Base-by-base conservation (phyloP, 2,329 filamentous ascomycete genomes). In the Sclerotinia spermophila region DNA sequence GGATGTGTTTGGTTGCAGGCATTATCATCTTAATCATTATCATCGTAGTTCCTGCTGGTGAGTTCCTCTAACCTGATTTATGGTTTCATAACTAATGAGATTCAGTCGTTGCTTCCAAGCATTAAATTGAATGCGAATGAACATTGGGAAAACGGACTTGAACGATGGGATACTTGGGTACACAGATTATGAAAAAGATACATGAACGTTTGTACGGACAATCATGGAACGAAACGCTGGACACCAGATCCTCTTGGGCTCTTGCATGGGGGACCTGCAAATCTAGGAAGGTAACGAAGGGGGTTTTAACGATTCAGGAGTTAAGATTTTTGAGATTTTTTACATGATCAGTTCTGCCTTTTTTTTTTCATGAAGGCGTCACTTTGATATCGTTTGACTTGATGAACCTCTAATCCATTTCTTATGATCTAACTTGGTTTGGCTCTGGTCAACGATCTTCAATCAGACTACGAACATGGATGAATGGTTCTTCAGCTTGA, bases 21-120 rank as follows among this genome's bases (percentile, higher is more conserved):
- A 92, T 99, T 82, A 91, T 98, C 81, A 87, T 98, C 77, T 86
- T 99, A 77, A 87, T 99, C 76, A 84, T 97, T 77, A 88, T 99
- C 82, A 98, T 99, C 81, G 96, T 99, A 79, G 90, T 98, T 77
- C 96, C 96, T 75, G 86, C 91, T 77, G 93, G 95, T 97, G 89
- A 80, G 89, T 82, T 51, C 33, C 65, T n/a, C 40, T 44, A 30
- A 17, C 8, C 27, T 4, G 2, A 8, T 53, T 5, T 5, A 8
- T 30, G n/a, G 17, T 7, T 13, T 8, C 33, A 71, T 67, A 73
- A 33, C 77, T 74, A 81, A 76, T 79, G 73, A 71, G 15, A 27
- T 44, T 27, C 70, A 83, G 84, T 85, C 75, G 79, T 85, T 73
- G 81, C 81, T 61, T 81, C 81, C 69, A 81, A 79, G 72, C 79